Conservation (phyloP, 1,284 basidiomycete genomes). For the Dichomitus squalens region DNA sequence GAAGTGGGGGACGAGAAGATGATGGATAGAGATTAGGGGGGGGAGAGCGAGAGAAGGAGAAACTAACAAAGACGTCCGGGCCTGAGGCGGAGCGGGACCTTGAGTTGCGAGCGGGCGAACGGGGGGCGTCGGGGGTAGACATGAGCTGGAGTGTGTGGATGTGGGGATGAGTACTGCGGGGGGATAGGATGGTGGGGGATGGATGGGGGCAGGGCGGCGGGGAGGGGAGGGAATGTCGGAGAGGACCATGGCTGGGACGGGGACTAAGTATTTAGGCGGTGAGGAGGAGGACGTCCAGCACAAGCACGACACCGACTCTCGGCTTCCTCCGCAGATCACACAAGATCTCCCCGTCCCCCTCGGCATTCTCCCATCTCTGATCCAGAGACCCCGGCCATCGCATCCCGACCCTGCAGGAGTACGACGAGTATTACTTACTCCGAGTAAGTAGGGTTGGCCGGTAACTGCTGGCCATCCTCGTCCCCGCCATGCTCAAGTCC, state of each 20-base stretch:
- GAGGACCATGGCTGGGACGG: constrained; percentile 1
- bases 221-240: neutral
- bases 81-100: constrained; percentile 7
- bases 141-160: no score
- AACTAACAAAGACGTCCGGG: constrained; percentile 46
- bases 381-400: neutral
- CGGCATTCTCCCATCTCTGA: neutral
- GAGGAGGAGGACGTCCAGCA: neutral
- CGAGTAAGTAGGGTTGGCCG: neutral
- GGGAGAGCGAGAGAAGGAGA: neutral
- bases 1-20: neutral
- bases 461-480: no score
- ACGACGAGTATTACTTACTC: neutral
- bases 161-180: neutral
- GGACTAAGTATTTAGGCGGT: constrained; percentile 5
- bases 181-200: neutral
- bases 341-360: neutral
- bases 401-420: neutral
- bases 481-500: no score
- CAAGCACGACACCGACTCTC: neutral
- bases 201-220: neutral
- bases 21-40: neutral
- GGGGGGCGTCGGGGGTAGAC: neutral
- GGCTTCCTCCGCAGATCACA: neutral
- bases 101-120: neutral